Evolutionary conservation across 164 flowering plant genomes (phyloP), one percentile per base, ranked within the genome.

Genomic region (Chimonanthus praecox): DNA sequence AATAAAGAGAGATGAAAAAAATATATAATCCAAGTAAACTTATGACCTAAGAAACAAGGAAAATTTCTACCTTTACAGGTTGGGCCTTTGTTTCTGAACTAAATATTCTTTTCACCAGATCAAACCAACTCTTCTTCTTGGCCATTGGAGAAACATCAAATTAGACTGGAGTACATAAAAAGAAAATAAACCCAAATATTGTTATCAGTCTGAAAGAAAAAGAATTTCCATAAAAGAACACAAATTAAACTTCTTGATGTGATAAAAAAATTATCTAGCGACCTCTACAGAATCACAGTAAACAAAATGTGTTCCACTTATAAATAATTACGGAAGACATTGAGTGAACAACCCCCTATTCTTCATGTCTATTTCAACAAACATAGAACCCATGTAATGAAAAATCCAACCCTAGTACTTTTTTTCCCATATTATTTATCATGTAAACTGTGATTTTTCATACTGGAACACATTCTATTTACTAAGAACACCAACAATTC

Each of bases 51-150:
- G 33, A 33, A 33, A 33, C 33, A 33, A 33, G 33, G 21, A 62
- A 62, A 62, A 18, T 62, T 33, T 16, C 4, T 74, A 89, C 94
- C 91, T 88, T 84, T 51, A 83, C 84, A 69, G 60, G 9, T 71
- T 81, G 82, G 49, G 83, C 43, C 50, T 80, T 77, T 68, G 83
- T 61, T 15, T 86, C 87, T 72, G 84, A 82, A 73, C 78, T 47
- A 72, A 89, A 87, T 16, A 91, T 51, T 74, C 81, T 82, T 85
- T 78, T 88, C 47, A 93, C 21, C 66, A 84, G 80, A 74, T 81
- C 72, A 68, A 88, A 78, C 96, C 92, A 93, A 77, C 81, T 76
- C 47, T 51, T 84, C 83, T 79, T 87, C 84, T 84, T 87, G 70
- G 83, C 86, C 94, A 88, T 88, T 81, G 69, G 49, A 61, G 71